A percentile compares a stretch with the other conserved stretches of the same genome.
These are phyloP conservation scores for Lentithecium fluviatile DNA, from an alignment of 495 filamentous ascomycete genomes.

Conservation along the genomic window DNA sequence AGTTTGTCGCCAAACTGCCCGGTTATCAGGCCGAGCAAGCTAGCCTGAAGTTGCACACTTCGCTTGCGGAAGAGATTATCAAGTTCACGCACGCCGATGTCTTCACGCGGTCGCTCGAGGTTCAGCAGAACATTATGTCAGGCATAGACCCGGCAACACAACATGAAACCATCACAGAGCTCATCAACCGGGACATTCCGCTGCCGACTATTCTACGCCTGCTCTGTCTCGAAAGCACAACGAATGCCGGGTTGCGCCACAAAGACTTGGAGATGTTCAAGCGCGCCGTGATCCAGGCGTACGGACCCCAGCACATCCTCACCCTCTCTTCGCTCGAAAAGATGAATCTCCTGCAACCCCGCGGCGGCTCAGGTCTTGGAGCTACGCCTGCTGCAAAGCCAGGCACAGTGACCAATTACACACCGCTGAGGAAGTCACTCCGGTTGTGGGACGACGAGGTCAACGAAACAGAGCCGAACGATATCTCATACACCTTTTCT, in stretches of 20 bases:
- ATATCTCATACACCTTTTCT: conserved; percentile 95
- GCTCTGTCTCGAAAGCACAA: conserved; percentile 85
- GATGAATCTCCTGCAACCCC: conserved; percentile 71
- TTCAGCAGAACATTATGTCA: conserved; percentile 94
- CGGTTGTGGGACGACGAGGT: conserved; percentile 94
- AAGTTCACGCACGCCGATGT: conserved; percentile 82
- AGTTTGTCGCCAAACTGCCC: conserved; percentile 88
- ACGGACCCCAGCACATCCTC: conserved; percentile 90
- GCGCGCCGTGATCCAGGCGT: conserved; percentile 81
- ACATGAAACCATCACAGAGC: conserved; percentile 86
- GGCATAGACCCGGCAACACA: conserved; percentile 84
- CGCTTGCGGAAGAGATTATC: conserved; percentile 91
- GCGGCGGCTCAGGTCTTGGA: conserved; percentile 53
- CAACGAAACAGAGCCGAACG: conserved; percentile 92
- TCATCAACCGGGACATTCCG: conserved; percentile 81
- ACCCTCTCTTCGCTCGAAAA: conserved; percentile 90
- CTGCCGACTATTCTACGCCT: conserved; percentile 77
- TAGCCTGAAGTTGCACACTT: conserved; percentile 85
- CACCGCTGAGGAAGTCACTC: conserved; percentile 77
- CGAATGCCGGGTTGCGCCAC: conserved; percentile 81
- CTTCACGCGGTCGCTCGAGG: conserved; percentile 83
- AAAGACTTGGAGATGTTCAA: conserved; percentile 88
- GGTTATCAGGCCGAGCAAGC: conserved; percentile 92
- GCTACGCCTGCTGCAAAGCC: conserved; percentile 35
- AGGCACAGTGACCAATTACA: conserved; percentile 81